Conservation (phyloP, 345 rosid genomes). For the Brassica incana region DNA sequence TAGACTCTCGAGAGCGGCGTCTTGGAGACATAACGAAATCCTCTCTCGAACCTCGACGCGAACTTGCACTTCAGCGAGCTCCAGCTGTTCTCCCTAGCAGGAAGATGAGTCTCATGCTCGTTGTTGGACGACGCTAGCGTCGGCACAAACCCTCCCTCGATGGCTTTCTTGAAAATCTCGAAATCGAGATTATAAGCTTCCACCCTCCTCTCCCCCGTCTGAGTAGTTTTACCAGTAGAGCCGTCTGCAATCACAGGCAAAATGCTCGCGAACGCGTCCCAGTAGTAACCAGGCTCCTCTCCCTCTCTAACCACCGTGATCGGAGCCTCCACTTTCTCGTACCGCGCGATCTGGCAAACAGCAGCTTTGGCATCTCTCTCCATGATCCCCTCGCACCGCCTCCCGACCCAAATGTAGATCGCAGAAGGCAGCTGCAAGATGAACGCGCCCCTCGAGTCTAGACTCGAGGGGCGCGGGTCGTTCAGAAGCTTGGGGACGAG, state of each 20-base stretch:
- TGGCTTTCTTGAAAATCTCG: conserved; percentile 86
- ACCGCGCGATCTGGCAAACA: conserved; percentile 90
- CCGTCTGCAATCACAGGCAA: conserved; percentile 59
- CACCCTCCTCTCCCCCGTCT: conserved; percentile 69
- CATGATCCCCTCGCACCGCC: conserved; percentile 76
- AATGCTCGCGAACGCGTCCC: conserved; percentile 80
- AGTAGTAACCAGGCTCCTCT: conserved; percentile 77
- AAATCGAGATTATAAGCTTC: conserved; percentile 79
- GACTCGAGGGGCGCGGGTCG: conserved; percentile 71
- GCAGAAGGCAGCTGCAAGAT: conserved; percentile 84
- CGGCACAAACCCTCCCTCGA: conserved; percentile 91
- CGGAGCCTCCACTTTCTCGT: conserved; percentile 84
- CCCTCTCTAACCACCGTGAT: conserved; percentile 75
- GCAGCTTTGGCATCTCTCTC: conserved; percentile 97
- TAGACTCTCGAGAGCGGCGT: conserved; percentile 72
- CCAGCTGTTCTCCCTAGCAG: conserved; percentile 96
- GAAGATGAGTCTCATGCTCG: conserved; percentile 89
- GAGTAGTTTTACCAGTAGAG: conserved; percentile 40
- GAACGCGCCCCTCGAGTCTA: conserved; percentile 98
- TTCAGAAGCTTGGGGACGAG: conserved; percentile 93
- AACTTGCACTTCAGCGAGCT: conserved; percentile 78
- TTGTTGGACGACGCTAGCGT: conserved; percentile 77
- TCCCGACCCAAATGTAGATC: conserved; percentile 92
- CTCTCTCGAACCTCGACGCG: conserved; percentile 52
- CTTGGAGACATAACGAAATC: conserved; percentile 71